Evolutionary conservation across 23 red algal species (phyloP).

Genomic region (Gracilaria gracilis): DNA sequence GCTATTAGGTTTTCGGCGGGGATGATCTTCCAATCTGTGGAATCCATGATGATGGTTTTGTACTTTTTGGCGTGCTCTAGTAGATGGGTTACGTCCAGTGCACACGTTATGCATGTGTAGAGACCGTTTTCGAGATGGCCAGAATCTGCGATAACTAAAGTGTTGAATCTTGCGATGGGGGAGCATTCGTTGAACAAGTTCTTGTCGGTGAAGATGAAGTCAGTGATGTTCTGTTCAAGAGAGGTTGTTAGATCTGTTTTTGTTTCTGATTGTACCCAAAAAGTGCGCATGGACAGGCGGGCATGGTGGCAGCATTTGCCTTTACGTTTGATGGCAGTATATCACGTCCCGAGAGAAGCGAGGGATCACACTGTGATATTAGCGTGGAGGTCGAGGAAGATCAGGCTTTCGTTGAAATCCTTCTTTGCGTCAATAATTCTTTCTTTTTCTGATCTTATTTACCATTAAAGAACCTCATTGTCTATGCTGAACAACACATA

Average conservation of each 20-base stretch:
- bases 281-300: conserved; percentile 57
- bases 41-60: conserved; percentile 62
- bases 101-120: conserved; percentile 14
- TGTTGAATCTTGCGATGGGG: conserved; percentile 44
- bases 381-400: too few species aligned
- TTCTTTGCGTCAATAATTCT: too few species aligned
- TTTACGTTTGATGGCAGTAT: too few species aligned
- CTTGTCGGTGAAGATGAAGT: conserved; percentile 62
- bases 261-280: conserved; percentile 57
- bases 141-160: conserved; percentile 2
- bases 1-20: conserved; percentile 80
- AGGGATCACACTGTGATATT: too few species aligned
- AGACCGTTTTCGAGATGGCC: conserved; percentile 39
- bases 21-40: conserved; percentile 74
- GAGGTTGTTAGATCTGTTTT: conserved; percentile 67
- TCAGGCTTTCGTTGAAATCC: too few species aligned
- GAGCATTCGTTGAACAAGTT: conserved; percentile 29
- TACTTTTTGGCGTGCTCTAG: conserved; percentile 17
- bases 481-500: too few species aligned
- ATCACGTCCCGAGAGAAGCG: too few species aligned
- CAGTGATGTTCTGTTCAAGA: conserved; percentile 60
- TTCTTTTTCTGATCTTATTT: too few species aligned
- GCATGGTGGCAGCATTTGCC: too few species aligned
- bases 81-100: conserved; percentile 40
- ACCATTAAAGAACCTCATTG: too few species aligned